These are phyloP conservation scores for Rhynchospora breviuscula DNA, from an alignment of 176 grass and related monocot species.

Conservation along the genomic window DNA sequence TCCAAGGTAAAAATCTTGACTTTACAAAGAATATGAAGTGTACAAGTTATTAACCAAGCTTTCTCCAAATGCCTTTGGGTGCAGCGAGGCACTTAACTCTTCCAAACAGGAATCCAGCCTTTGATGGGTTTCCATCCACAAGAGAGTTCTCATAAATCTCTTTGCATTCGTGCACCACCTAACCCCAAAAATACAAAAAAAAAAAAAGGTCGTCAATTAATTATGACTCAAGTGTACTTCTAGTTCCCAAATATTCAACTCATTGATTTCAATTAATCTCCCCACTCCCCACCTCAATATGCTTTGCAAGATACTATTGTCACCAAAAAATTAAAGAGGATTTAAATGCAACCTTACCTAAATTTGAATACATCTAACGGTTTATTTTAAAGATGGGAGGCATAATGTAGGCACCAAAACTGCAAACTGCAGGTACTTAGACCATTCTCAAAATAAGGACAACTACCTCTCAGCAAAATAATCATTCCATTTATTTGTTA, in stretches of 20 bases:
- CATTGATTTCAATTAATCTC: not conserved
- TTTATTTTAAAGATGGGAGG: too few species aligned
- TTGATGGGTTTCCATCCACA: slow-evolving; percentile 64
- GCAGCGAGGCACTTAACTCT: slow-evolving; percentile 75
- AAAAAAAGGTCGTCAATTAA: not conserved
- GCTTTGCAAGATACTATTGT: not conserved
- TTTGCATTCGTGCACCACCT: slow-evolving; percentile 99
- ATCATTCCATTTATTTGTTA: not conserved
- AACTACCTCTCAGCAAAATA: not conserved
- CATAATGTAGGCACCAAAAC: too few species aligned
- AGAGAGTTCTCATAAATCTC: slow-evolving; percentile 87
- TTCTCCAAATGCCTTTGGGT: slow-evolving; percentile 83
- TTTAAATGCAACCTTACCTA: too few species aligned
- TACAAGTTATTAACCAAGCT: slow-evolving; percentile 37
- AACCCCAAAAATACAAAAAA: slow-evolving; percentile 21
- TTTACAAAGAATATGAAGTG: slow-evolving; percentile 6
- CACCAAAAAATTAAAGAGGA: not conserved
- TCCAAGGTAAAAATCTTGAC: not conserved
- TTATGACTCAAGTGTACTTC: not conserved
- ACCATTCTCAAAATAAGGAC: not conserved
- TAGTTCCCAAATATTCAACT: not conserved
- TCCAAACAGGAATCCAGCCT: slow-evolving; percentile 83
- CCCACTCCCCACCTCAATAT: not conserved
- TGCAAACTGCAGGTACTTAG: too few species aligned
- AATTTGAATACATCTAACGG: too few species aligned